A percentile compares a stretch with the other conserved stretches of the same genome.
These are phyloP conservation scores for Schizonepeta tenuifolia DNA, from an alignment of 257 asterid genomes.

Conservation along the genomic window DNA sequence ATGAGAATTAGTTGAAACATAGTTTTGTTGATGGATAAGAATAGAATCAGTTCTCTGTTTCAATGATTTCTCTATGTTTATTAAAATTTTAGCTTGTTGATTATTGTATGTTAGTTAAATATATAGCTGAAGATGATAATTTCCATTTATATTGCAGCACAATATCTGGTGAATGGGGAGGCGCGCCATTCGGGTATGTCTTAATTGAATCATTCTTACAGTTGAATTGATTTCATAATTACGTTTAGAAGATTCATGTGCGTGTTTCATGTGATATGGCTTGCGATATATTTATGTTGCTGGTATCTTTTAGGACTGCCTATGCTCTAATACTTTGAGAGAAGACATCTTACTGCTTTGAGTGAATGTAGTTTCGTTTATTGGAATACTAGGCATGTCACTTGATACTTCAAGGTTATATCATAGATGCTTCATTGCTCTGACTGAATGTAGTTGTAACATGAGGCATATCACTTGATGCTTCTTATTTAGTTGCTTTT, in stretches of 20 bases:
- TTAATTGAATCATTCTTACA: slow-evolving; percentile 3
- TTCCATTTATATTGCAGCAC: slow-evolving; percentile 62
- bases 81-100: neutral
- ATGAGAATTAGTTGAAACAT: neutral
- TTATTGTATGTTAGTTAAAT: neutral
- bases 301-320: neutral
- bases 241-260: neutral
- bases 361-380: neutral
- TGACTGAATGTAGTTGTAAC: neutral
- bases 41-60: neutral
- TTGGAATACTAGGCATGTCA: neutral
- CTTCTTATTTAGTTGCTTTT: neutral
- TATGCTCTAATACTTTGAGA: neutral
- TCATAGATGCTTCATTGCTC: neutral
- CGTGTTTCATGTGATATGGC: neutral
- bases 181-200: slow-evolving; percentile 94
- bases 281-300: neutral
- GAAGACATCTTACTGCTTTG: neutral
- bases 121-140: slow-evolving; percentile 2
- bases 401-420: neutral
- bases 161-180: slow-evolving; percentile 72
- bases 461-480: neutral
- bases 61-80: neutral
- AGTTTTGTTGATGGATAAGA: neutral
- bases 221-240: slow-evolving; percentile 2